These are phyloP conservation scores for Solanum piurae DNA, from an alignment of 257 asterid species.

Conservation along the genomic window DNA sequence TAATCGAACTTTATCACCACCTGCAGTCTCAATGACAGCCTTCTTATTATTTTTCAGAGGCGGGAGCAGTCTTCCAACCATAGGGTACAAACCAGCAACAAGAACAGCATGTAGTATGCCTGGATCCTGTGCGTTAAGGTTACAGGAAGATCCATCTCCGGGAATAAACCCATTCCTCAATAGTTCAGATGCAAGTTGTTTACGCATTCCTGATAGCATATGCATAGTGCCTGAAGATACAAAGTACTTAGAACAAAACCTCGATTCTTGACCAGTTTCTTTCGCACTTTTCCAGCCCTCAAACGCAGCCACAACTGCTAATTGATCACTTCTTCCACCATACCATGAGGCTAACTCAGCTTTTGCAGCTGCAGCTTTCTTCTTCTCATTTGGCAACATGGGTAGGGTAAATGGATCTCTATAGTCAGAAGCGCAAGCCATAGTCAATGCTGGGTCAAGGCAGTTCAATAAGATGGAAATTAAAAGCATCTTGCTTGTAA, in stretches of 20 bases:
- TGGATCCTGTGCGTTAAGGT: conserved; percentile 60
- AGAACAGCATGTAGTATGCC: conserved; percentile 76
- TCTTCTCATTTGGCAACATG: conserved; percentile 49
- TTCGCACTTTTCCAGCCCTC: conserved; percentile 75
- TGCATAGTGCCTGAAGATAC: conserved; percentile 54
- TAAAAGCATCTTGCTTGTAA: conserved; percentile 90
- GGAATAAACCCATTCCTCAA: conserved; percentile 49
- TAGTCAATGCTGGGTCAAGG: conserved; percentile 84
- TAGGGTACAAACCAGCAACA: conserved; percentile 76
- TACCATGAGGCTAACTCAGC: conserved; percentile 58
- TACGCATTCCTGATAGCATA: conserved; percentile 66
- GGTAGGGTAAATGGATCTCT: conserved; percentile 77
- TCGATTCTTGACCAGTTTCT: conserved; percentile 39
- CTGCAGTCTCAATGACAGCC: conserved; percentile 46
- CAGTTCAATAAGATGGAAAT: conserved; percentile 68
- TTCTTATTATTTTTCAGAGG: conserved; percentile 27
- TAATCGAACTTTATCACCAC: conserved; percentile 68
- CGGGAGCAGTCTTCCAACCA: conserved; percentile 64
- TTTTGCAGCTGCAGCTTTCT: conserved; percentile 61
- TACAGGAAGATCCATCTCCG: conserved; percentile 37
- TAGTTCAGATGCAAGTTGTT: conserved; percentile 54
- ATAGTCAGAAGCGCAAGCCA: conserved; percentile 78
- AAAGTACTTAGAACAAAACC: conserved; percentile 61
- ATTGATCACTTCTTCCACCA: conserved; percentile 81
- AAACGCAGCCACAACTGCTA: conserved; percentile 81